Conservation (phyloP, 768 basidiomycete genomes). For the Trametes cingulata region DNA sequence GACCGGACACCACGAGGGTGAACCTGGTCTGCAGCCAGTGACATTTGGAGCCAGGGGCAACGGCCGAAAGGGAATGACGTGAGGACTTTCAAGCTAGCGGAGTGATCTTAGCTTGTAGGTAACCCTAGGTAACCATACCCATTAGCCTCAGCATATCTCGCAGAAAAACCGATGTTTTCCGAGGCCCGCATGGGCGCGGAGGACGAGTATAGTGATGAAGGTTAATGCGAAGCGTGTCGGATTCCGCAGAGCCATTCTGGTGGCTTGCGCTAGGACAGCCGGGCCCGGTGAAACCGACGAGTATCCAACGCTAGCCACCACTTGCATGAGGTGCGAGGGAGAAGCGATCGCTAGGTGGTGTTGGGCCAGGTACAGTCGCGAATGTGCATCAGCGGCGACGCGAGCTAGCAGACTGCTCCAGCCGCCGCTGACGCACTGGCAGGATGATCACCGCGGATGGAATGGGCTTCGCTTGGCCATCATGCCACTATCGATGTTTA, state of each 20-base stretch:
- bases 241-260: conserved; percentile 3
- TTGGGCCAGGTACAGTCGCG: background rate
- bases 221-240: background rate
- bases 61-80: background rate
- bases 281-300: background rate
- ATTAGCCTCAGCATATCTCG: background rate
- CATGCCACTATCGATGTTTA: background rate
- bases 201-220: background rate
- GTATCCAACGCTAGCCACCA: background rate
- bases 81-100: background rate
- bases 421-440: background rate
- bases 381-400: background rate
- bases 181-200: background rate
- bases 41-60: too few relatives aligned
- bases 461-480: background rate
- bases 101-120: background rate
- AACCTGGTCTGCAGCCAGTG: too few relatives aligned
- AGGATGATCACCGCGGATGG: background rate
- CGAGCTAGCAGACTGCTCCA: background rate
- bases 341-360: background rate
- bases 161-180: background rate
- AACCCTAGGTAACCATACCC: background rate
- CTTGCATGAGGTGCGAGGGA: background rate
- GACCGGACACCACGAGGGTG: too few relatives aligned
- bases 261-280: background rate